Base-by-base conservation (phyloP, 2,329 filamentous ascomycete genomes). In the Aspergillaceae sp. region DNA sequence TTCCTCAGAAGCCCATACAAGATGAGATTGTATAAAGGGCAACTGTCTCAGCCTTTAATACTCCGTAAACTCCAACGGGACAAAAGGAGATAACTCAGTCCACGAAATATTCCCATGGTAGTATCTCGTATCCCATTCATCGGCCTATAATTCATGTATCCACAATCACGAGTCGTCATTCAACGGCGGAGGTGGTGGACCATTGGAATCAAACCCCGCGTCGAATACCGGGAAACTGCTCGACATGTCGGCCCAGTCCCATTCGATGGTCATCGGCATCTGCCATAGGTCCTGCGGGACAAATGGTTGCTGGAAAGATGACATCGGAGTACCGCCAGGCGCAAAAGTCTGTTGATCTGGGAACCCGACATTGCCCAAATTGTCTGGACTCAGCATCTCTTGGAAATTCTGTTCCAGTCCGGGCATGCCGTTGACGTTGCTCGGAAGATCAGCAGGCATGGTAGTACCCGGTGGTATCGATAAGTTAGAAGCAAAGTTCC, bases 201-300 rank as follows among this genome's bases (percentile, higher is more conserved):
- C 54, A 40, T 55, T 51, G 30, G 52, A 48, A 33, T 53, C 51
- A 44, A 50, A 52, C 19, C 52, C 51, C 32, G 51, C 45, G 36
- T 64, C 65, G 42, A 68, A 66, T 7, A 58, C 54, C 19, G 65
- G 63, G 37, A 67, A 62, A 46, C 62, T 65, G 11, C 59, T 59
- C 9, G 66, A 66, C 60, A 70, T 66, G 46, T 74, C 71, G 3
- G 70, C 79, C 83, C 82, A 86, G 54, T 85, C 88, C 89, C 90
- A 96, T 62, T 97, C 91, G 26, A 97, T 76, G 2, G 87, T 94
- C 83, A 95, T 94, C 1, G 91, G 90, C 79, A 97, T 83, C 64
- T 91, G 86, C 82, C 92, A 98, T 28, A 97, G 69, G 67, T 97
- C 92, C 57, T 91, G 88, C 4, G 92, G 91, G 26, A 97, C 80